Conservation (phyloP, 768 basidiomycete genomes). For the Hortiboletus campestris region DNA sequence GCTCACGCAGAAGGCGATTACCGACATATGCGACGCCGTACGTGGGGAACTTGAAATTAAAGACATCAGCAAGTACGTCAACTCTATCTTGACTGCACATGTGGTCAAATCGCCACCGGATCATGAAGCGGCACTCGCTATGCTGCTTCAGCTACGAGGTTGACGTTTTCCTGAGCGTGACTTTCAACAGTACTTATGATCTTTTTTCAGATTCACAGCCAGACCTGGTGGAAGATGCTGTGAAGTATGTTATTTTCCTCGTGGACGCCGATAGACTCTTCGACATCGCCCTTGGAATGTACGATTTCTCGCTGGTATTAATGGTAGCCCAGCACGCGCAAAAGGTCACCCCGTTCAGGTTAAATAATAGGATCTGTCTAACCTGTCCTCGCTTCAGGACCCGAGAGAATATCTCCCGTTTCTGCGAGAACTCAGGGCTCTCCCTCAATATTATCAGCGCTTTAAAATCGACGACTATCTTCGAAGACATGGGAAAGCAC, state of each 20-base stretch:
- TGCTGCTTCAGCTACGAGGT: slow-evolving; percentile 82
- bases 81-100: slow-evolving; percentile 88
- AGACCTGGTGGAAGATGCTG: slow-evolving; percentile 87
- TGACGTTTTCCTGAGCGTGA: slow-evolving; percentile 4
- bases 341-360: slow-evolving; percentile 58
- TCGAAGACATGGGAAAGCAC: slow-evolving; percentile 68
- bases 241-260: slow-evolving; percentile 98
- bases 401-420: slow-evolving; percentile 98
- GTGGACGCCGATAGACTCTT: slow-evolving; percentile 90
- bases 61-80: slow-evolving; percentile 79
- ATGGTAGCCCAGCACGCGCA: slow-evolving; percentile 97
- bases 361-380: background rate
- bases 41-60: slow-evolving; percentile 66
- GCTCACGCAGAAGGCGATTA: slow-evolving; percentile 55
- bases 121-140: slow-evolving; percentile 76
- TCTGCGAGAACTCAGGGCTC: slow-evolving; percentile 79
- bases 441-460: slow-evolving; percentile 75
- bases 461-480: slow-evolving; percentile 95
- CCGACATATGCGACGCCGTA: slow-evolving; percentile 74
- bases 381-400: slow-evolving; percentile 56
- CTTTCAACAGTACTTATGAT: background rate
- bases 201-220: slow-evolving; percentile 44
- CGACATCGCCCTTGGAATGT: slow-evolving; percentile 96
- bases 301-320: slow-evolving; percentile 93
- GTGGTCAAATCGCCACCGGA: slow-evolving; percentile 91